Evolutionary conservation across 2,329 filamentous ascomycete species (phyloP).

Genomic region (Lasiodiplodia citricola): DNA sequence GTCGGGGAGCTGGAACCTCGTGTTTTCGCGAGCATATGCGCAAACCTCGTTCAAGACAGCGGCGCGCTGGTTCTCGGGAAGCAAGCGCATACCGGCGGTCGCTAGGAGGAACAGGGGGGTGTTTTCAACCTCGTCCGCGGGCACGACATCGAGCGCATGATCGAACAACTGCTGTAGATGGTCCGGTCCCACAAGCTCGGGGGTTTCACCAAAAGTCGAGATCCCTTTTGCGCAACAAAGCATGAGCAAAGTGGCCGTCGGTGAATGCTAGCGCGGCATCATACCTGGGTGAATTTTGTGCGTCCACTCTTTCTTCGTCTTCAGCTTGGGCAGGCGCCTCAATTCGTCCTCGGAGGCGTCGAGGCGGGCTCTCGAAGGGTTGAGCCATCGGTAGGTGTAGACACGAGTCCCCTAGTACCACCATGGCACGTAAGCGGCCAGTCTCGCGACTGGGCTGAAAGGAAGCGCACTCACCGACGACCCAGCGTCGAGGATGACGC

Average conservation of each 20-base stretch:
- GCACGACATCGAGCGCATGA: constrained; percentile 81
- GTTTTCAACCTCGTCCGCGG: constrained; percentile 73
- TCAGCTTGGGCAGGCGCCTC: constrained; percentile 75
- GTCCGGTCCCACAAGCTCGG: constrained; percentile 76
- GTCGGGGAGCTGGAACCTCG: constrained; percentile 85
- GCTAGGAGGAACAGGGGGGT: constrained; percentile 96
- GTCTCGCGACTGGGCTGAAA: not conserved
- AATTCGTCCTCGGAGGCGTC: constrained; percentile 65
- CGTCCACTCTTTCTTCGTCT: constrained; percentile 84
- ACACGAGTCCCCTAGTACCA: constrained; percentile 75
- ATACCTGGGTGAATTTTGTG: constrained; percentile 90
- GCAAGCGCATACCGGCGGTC: constrained; percentile 90
- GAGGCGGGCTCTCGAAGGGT: constrained; percentile 70
- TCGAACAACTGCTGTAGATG: constrained; percentile 81
- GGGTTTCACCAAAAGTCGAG: constrained; percentile 83
- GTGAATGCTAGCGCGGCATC: constrained; percentile 14
- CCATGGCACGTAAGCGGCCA: constrained; percentile 2
- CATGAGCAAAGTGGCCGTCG: not conserved
- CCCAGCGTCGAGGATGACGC: constrained; percentile 95
- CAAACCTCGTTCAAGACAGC: constrained; percentile 80
- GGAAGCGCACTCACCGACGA: constrained; percentile 69
- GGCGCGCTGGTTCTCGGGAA: constrained; percentile 74
- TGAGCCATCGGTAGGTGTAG: constrained; percentile 93
- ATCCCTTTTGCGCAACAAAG: constrained; percentile 58
- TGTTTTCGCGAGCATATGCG: constrained; percentile 76